Evolutionary conservation across 345 rosid genomes (phyloP).

Genomic region (Jatropha curcas): DNA sequence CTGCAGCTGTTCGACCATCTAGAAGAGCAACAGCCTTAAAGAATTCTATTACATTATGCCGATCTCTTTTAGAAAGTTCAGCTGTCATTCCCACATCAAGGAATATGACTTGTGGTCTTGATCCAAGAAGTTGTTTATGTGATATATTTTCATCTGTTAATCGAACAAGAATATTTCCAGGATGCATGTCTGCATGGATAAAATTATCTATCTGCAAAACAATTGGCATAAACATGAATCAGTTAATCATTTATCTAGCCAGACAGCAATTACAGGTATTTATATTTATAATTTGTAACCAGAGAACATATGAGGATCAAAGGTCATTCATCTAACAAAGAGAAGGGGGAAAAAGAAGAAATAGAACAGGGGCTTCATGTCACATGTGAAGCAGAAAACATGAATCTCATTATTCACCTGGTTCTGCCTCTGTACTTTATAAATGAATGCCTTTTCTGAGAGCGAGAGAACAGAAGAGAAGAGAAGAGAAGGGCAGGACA

Average conservation of each 20-base stretch:
- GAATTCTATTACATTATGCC: slow-evolving; percentile 72
- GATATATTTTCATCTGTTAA: slow-evolving; percentile 55
- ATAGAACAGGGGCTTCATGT: too few species aligned
- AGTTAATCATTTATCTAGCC: too few species aligned
- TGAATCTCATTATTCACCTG: too few species aligned
- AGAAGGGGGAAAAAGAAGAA: background rate
- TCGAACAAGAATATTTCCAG: slow-evolving; percentile 90
- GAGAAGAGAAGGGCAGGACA: background rate
- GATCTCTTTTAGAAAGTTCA: slow-evolving; percentile 77
- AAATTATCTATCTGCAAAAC: slow-evolving; percentile 84
- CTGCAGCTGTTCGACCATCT: slow-evolving; percentile 91
- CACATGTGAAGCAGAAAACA: too few species aligned
- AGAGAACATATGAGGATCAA: background rate
- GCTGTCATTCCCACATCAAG: slow-evolving; percentile 99
- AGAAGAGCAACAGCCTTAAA: slow-evolving; percentile 87
- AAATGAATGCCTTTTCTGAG: background rate
- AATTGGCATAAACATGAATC: background rate
- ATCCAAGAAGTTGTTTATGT: slow-evolving; percentile 55
- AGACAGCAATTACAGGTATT: background rate
- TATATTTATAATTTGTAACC: background rate
- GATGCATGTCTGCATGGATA: slow-evolving; percentile 98
- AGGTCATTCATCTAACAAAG: too few species aligned
- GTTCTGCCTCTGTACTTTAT: too few species aligned
- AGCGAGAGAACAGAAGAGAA: too few species aligned
- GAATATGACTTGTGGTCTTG: slow-evolving; percentile 90